phyloP scores from a whole-genome alignment of 371 early-diverging fungal genomes.

The Mucor indicus region DNA sequence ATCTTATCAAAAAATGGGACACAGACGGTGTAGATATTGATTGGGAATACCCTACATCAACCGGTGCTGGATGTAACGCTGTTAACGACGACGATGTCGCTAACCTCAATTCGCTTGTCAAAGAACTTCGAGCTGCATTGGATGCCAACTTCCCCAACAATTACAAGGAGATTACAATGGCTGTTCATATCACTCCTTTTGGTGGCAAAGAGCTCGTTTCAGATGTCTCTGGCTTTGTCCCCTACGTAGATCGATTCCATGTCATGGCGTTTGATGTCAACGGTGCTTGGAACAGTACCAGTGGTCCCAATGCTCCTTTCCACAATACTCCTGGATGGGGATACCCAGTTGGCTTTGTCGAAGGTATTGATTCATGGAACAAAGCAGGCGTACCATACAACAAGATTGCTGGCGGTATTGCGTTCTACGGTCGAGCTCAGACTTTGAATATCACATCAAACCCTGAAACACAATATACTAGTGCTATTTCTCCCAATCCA shows the following conservation, averaged over 20 bases:
- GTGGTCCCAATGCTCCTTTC: slow-evolving; percentile 70
- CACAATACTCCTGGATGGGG: slow-evolving; percentile 43
- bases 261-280: slow-evolving; percentile 59
- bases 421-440: slow-evolving; percentile 59
- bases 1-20: slow-evolving; percentile 44
- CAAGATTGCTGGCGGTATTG: slow-evolving; percentile 61
- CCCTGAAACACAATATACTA: slow-evolving; percentile 34
- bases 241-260: slow-evolving; percentile 63
- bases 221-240: slow-evolving; percentile 62
- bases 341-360: slow-evolving; percentile 42
- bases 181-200: slow-evolving; percentile 66
- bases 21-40: slow-evolving; percentile 59
- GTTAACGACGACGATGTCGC: slow-evolving; percentile 36
- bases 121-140: slow-evolving; percentile 63
- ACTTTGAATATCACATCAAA: slow-evolving; percentile 13
- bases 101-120: slow-evolving; percentile 56
- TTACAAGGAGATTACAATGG: slow-evolving; percentile 69
- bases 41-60: slow-evolving; percentile 41
- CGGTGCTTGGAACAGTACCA: slow-evolving; percentile 62
- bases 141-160: slow-evolving; percentile 39
- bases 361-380: slow-evolving; percentile 55
- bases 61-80: slow-evolving; percentile 57
- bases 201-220: slow-evolving; percentile 41
- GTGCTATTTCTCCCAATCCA: slow-evolving; percentile 26
- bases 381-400: slow-evolving; percentile 57